Conservation (phyloP, 768 basidiomycete species). For the Suillus alpinus region DNA sequence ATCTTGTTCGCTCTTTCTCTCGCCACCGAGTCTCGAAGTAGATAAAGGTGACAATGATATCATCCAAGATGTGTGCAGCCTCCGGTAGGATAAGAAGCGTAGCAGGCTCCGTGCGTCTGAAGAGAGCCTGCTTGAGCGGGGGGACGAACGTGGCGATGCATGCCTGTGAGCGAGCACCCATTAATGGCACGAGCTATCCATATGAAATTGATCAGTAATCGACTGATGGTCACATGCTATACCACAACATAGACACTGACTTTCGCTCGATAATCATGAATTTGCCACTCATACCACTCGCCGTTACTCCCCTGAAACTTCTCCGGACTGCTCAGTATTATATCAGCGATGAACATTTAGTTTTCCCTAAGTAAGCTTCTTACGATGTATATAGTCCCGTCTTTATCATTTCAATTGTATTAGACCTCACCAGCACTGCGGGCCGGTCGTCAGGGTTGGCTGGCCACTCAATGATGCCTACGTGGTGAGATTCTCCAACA, state of each 20-base stretch:
- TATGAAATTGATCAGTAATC: background rate
- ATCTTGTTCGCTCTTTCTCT: slow-evolving; percentile 18
- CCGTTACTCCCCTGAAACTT: slow-evolving; percentile 23
- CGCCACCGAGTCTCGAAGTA: slow-evolving; percentile 32
- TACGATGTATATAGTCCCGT: slow-evolving; percentile 23
- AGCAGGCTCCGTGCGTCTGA: slow-evolving; percentile 15
- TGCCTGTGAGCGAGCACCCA: slow-evolving; percentile 1
- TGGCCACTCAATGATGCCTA: slow-evolving; percentile 31
- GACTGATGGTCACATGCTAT: background rate
- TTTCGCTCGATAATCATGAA: slow-evolving; percentile 20
- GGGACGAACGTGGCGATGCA: slow-evolving; percentile 28
- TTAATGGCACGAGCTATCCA: slow-evolving; percentile 26
- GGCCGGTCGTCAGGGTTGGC: slow-evolving; percentile 1
- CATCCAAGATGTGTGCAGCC: slow-evolving; percentile 30
- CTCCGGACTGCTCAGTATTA: slow-evolving; percentile 17
- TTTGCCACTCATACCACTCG: slow-evolving; percentile 27
- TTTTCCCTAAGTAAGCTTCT: slow-evolving; percentile 1
- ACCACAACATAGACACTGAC: slow-evolving; percentile 6
- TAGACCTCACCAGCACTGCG: slow-evolving; percentile 23
- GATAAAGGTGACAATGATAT: slow-evolving; percentile 35
- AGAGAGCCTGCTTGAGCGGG: slow-evolving; percentile 13
- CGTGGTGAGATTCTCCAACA: slow-evolving; percentile 21
- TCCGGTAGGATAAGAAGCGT: slow-evolving; percentile 27
- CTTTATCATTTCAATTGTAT: slow-evolving; percentile 23
- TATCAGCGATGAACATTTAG: background rate